Evolutionary conservation across 129 eudicot species (phyloP), one percentile per base, ranked within the genome.

Genomic region (Oenanthe sinensis): DNA sequence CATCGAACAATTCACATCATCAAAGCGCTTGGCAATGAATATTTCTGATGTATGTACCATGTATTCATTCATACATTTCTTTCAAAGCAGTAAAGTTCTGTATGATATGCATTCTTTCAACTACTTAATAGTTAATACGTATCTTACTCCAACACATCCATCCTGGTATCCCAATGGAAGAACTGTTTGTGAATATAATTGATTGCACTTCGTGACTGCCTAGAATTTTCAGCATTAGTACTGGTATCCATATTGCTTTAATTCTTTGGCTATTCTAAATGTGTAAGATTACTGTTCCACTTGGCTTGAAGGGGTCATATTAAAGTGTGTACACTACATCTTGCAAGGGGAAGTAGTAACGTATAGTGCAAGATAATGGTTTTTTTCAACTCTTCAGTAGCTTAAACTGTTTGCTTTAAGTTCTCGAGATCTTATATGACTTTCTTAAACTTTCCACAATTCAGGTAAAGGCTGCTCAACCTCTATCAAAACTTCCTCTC

Each of bases 381-480:
- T 4, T 13, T n/a, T 5, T 30, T 26, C 0, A 28, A 65, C 71
- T 26, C 40, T 65, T 65, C 1, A 28, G 71, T 26, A 65, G 37
- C 26, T 20, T 54, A n/a, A n/a, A 22, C 67, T 9, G 63, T 58
- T 30, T 28, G n/a, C 44, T 15, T 68, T 30, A 33, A 68, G n/a
- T 13, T 14, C 43, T 43, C 7, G 16, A 22, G 76, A 39, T 3
- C 14, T 3, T n/a, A 20, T 22, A 5, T 44, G 10, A 73, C 8
- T 73, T 0, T 63, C 0, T 46, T 71, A 76, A 45, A 19, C 52
- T 70, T n/a, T 42, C 14, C 46, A 77, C 40, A 44, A 36, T 84
- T 80, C 86, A 95, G 98, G 81, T 95, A 37, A 97, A 91, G 85
- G 83, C 81, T 70, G 97, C 98, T 78, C 89, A 90, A 77, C 95